Base-by-base conservation (phyloP, 805 yeast species). In the Clavispora asparagi region DNA sequence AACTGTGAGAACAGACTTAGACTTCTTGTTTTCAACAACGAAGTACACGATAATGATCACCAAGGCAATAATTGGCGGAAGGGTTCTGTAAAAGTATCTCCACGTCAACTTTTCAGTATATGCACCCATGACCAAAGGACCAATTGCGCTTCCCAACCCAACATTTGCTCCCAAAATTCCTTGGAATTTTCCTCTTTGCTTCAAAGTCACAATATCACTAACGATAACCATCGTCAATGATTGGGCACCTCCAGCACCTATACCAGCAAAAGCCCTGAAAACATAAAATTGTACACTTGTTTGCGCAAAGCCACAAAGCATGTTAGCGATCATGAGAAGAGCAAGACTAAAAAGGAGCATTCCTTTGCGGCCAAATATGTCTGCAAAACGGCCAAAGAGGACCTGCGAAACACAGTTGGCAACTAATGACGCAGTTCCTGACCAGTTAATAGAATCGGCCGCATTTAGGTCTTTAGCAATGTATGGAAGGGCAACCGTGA, bases 371-470 rank as follows among this genome's bases (percentile, higher is more conserved):
- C 86, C 85, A 50, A 76, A 68, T 19, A 86, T 77, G 53, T 87
- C 92, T 38, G 85, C 77, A 29, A 85, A 66, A 47, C 83, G 78
- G 5, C 92, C 94, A 46, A 81, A 83, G 25, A 86, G 60, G 0
- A 89, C 91, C 63, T 85, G 91, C 61, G 84, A 83, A 1, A 87
- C 86, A 4, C 87, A 78, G 49, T 79, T 81, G 1, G 91, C 82
- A 27, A 87, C 64, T 29, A 87, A 67, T 45, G 83, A 81, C 1
- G 87, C 77, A 0, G 90, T 80, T 4, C 90, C 89, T 3, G 85
- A 83, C 91, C 92, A 85, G 40, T 78, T 71, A 39, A 79, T 76
- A 1, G 81, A 71, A 16, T 62, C 63, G 37, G 68, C 64, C 2
- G 81, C 78, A 41, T 76, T 46, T 40, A 79, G 60, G 29, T 72